phyloP scores from a whole-genome alignment of 306 rosid genomes.

The Delonix regia region DNA sequence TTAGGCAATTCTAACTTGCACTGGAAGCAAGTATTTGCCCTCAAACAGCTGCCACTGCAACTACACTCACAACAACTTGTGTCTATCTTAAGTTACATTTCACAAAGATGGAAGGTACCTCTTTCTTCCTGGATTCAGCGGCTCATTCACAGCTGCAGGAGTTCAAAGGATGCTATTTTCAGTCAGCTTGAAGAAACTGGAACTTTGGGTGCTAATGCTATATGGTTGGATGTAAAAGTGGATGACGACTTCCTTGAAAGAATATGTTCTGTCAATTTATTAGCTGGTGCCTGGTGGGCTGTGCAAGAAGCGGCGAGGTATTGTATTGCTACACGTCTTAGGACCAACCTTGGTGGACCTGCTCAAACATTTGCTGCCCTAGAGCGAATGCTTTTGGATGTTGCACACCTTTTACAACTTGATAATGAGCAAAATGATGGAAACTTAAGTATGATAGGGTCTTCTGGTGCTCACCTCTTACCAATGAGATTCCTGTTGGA shows the following conservation, averaged over 20 bases:
- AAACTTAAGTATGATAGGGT: constrained; percentile 86
- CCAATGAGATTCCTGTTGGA: constrained; percentile 91
- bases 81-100: constrained; percentile 87
- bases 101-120: constrained; percentile 96
- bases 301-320: constrained; percentile 92
- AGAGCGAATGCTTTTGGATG: constrained; percentile 93
- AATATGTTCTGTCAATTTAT: constrained; percentile 71
- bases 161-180: constrained; percentile 59
- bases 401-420: constrained; percentile 83
- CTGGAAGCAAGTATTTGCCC: constrained; percentile 86
- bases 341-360: constrained; percentile 97
- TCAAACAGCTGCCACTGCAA: constrained; percentile 85
- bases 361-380: constrained; percentile 96
- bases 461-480: constrained; percentile 92
- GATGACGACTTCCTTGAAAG: constrained; percentile 75
- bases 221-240: constrained; percentile 77
- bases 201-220: constrained; percentile 49
- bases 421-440: constrained; percentile 90
- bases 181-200: constrained; percentile 78
- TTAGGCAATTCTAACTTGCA: constrained; percentile 69
- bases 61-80: constrained; percentile 88
- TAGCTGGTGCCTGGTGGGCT: constrained; percentile 99
- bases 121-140: constrained; percentile 97
- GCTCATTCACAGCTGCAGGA: constrained; percentile 74
- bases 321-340: constrained; percentile 81